Evolutionary conservation across 148 eudicot genomes (phyloP), one percentile per base, ranked within the genome.

Genomic region (Camellia lanceoleosa): DNA sequence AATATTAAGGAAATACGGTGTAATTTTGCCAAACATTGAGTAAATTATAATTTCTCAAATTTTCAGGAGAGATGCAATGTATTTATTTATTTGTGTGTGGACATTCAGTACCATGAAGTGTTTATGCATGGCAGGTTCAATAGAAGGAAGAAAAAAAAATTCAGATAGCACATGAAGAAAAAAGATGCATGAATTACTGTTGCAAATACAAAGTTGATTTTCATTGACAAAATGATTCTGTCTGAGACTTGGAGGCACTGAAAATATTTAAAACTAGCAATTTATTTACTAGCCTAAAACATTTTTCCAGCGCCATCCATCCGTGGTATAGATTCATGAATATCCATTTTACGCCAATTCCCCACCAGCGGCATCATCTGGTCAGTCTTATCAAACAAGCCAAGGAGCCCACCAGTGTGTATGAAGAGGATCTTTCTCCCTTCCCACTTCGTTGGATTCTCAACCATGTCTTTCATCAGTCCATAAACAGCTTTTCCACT

Each of bases 351-450:
- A 78, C 83, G 87, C 93, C 95, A 93, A 4, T 86, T 88, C 74
- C 92, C 94, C 13, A 91, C 75, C 78, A 84, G 77, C 61, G 97
- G 78, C 23, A 80, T 80, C 79, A 96, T 80, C 84, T 96, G 88
- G 43, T 84, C 92, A 1, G 88, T 80, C 86, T 96, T 96, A 83
- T 96, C 99, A 75, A 68, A 93, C 87, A 96, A 79, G 49, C 99
- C 99, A 42, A 96, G 88, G 5, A 96, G 90, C 19, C 99, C 99
- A 49, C 99, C 99, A 0, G 99, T 96, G 86, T 96, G 99, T 83
- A 96, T 90, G 84, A 96, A 96, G 44, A 96, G 88, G 75, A 96
- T 83, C 82, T 87, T 92, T 87, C 91, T 88, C 74, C 98, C 99
- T 79, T 90, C 91, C 99, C 99, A 96, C 47, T 92, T 88, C 38